Evolutionary conservation across 2,329 filamentous ascomycete genomes (phyloP).

Genomic region (Fusarium nelsonii): DNA sequence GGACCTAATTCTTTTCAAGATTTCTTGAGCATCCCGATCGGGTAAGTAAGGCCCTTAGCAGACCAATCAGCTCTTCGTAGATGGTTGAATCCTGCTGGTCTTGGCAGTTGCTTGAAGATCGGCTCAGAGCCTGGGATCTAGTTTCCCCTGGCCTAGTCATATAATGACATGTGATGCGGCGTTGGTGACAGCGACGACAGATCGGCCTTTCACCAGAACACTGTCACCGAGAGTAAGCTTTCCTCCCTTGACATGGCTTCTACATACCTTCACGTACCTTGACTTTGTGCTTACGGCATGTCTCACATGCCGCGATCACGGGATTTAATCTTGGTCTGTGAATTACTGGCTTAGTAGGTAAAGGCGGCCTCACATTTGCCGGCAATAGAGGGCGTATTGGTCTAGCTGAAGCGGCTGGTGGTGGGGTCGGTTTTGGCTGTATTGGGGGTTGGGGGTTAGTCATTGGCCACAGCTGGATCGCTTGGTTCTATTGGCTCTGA

Average conservation of each 20-base stretch:
- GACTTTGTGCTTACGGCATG: slow-evolving; percentile 36
- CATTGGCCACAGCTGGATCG: neutral
- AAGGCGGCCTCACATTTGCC: neutral
- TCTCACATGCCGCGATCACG: slow-evolving; percentile 35
- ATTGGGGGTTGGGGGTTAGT: neutral
- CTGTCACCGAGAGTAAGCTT: slow-evolving; percentile 14
- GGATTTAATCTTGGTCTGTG: slow-evolving; percentile 7
- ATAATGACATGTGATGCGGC: slow-evolving; percentile 37
- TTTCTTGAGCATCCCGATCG: slow-evolving; percentile 50
- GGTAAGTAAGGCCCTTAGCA: slow-evolving; percentile 38
- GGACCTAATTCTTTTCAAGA: slow-evolving; percentile 53
- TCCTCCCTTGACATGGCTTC: accelerated
- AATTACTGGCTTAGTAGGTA: neutral
- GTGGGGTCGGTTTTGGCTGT: neutral
- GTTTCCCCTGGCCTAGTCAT: slow-evolving; percentile 37
- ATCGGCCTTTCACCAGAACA: slow-evolving; percentile 46
- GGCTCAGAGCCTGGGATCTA: slow-evolving; percentile 29
- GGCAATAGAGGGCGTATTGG: slow-evolving; percentile 10
- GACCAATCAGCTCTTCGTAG: slow-evolving; percentile 37
- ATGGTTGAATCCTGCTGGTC: neutral
- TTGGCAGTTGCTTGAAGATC: neutral
- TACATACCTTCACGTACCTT: slow-evolving; percentile 27
- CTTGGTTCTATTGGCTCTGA: no score
- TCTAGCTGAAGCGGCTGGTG: neutral
- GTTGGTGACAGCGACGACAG: slow-evolving; percentile 42